Evolutionary conservation across 1,284 basidiomycete genomes (phyloP).

Genomic region (Ganoderma multipileum): DNA sequence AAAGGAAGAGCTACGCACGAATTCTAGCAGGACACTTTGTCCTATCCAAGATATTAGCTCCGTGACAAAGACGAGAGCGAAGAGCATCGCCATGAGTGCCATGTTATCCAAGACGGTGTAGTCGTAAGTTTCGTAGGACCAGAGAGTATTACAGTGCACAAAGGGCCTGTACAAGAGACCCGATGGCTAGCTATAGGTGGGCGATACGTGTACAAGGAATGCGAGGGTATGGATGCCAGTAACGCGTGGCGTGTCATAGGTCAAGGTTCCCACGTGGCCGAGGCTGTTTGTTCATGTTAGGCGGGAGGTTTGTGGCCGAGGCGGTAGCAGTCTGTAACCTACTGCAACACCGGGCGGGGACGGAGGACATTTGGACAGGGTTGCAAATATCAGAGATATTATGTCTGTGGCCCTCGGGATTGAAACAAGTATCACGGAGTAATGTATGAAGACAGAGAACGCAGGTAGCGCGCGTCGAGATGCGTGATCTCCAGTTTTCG

Average conservation of each 20-base stretch:
- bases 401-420: neutral
- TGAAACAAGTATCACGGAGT: too few species aligned
- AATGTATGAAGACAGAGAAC: neutral
- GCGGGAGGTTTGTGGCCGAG: slow-evolving; percentile 28
- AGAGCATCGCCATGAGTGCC: slow-evolving; percentile 83
- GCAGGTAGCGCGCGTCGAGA: neutral
- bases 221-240: slow-evolving; percentile 6
- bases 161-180: slow-evolving; percentile 10
- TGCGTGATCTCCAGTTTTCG: neutral
- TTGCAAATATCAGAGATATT: neutral
- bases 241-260: slow-evolving; percentile 25
- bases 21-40: slow-evolving; percentile 78
- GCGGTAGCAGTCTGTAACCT: too few species aligned
- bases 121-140: slow-evolving; percentile 10
- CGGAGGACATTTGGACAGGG: neutral
- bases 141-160: slow-evolving; percentile 16
- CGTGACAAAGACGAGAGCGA: slow-evolving; percentile 80
- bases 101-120: slow-evolving; percentile 44
- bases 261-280: slow-evolving; percentile 24
- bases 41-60: slow-evolving; percentile 90
- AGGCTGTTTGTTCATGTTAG: slow-evolving; percentile 34
- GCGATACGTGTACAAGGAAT: slow-evolving; percentile 30
- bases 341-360: too few species aligned
- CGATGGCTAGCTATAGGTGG: slow-evolving; percentile 9
- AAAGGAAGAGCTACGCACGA: slow-evolving; percentile 56